Base-by-base conservation (phyloP, 2,329 filamentous ascomycete species). In the Colletotrichum destructivum region DNA sequence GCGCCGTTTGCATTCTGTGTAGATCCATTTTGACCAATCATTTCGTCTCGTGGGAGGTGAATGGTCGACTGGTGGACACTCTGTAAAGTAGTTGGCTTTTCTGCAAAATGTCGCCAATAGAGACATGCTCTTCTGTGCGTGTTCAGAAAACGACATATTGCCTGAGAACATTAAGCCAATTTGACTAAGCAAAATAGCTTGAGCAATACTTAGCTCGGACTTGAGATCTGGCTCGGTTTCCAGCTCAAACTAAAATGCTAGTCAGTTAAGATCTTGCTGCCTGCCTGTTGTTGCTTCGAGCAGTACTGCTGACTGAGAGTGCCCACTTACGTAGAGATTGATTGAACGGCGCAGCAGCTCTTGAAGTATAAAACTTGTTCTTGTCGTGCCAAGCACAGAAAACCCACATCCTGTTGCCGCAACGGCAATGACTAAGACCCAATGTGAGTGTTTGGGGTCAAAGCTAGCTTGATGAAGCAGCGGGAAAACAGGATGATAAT, bases 81-180 rank as follows among this genome's bases (percentile, higher is more conserved):
- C 52, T 2, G 11, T 38, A 7, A 55, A 55, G 18, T 38, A 55
- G 18, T 35, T 35, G 18, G 51, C 62, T 21, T 16, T 55, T 44
- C 31, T 55, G 13, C 49, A 65, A 35, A 65, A 21, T 9, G 62
- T 65, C 15, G 62, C 38, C 4, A 65, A 26, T 8, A 65, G n/a
- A 44, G 62, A 65, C 62, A 65, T 65, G n/a, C 31, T 65, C 6
- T 38, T 65, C 26, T 65, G 51, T 7, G 62, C 62, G 40, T 65
- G 62, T 12, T 65, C 62, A 6, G 40, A 12, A 18, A 65, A 65
- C n/a, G 23, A 65, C 62, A 65, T 65, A 21, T 46, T 65, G 40
- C 51, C 62, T 11, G 62, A 57, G 40, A 65, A 65, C 38, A 65
- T 65, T 18, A 65, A 57, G 2, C 62, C 62, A 2, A 65, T 55